These are phyloP conservation scores for Dryas drummondii DNA, from an alignment of 306 rosid genomes.

Conservation along the genomic window DNA sequence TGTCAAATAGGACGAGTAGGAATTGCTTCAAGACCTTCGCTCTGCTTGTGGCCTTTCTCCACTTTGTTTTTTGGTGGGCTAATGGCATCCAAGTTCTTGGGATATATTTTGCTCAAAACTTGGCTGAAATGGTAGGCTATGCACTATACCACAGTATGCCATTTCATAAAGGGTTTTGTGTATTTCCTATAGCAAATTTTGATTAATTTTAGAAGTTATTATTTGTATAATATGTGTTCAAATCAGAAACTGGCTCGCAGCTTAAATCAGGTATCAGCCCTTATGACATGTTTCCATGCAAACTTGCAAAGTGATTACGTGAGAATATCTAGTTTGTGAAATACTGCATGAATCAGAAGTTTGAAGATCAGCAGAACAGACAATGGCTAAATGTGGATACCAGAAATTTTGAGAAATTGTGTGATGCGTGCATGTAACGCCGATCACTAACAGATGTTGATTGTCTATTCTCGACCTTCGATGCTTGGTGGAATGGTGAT, in stretches of 20 bases:
- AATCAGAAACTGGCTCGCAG: not conserved
- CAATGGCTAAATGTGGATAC: not conserved
- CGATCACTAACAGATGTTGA: not conserved
- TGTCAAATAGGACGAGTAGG: not conserved
- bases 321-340: too few relatives aligned
- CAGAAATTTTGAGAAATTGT: not conserved
- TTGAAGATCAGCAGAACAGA: not conserved
- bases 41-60: not conserved
- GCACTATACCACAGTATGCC: not conserved
- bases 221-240: conserved; percentile 1
- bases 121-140: not conserved
- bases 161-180: not conserved
- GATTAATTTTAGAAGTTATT: not conserved
- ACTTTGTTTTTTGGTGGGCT: not conserved
- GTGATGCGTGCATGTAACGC: not conserved
- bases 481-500: not conserved
- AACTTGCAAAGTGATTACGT: not conserved
- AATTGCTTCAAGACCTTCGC: conserved; percentile 1
- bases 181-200: not conserved
- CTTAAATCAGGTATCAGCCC: not conserved
- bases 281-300: not conserved
- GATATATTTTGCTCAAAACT: not conserved
- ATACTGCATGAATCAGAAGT: not conserved
- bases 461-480: not conserved
- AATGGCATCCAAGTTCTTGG: not conserved